A percentile compares a stretch with the other conserved stretches of the same genome.
These are phyloP conservation scores for Francoa sonchifolia DNA, from an alignment of 441 rosid species.

Conservation along the genomic window DNA sequence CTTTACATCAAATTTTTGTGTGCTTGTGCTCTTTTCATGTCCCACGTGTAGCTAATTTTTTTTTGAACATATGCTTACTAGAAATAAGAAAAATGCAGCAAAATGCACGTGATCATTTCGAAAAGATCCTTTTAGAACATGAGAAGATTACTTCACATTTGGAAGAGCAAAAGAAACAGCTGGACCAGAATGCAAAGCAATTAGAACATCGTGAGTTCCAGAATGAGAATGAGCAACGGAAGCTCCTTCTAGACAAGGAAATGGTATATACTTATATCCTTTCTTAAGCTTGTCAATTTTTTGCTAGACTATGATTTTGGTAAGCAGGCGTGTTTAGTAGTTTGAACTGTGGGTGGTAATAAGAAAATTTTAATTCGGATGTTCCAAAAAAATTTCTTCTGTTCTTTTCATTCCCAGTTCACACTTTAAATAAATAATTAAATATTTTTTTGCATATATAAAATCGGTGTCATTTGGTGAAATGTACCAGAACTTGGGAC, in stretches of 20 bases:
- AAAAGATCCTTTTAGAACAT: constrained; percentile 31
- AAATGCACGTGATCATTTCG: constrained; percentile 26
- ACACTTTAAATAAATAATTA: too few relatives aligned
- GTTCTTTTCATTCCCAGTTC: too few relatives aligned
- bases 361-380: too few relatives aligned
- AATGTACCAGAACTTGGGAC: background rate
- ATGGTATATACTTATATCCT: constrained; percentile 29
- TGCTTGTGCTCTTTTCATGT: constrained; percentile 2
- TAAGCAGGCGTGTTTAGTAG: background rate
- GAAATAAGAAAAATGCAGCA: constrained; percentile 23
- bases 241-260: constrained; percentile 30
- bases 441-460: too few relatives aligned
- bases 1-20: background rate
- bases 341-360: background rate
- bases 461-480: too few relatives aligned
- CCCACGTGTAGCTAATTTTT: background rate
- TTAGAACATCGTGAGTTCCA: constrained; percentile 30
- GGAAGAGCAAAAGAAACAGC: constrained; percentile 26
- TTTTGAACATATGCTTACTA: background rate
- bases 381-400: too few relatives aligned
- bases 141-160: constrained; percentile 21
- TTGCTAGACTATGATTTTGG: background rate
- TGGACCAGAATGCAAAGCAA: constrained; percentile 29
- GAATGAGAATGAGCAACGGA: constrained; percentile 38
- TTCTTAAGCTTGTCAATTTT: constrained; percentile 6